Percentiles rank a stretch among this genome's conserved stretches.
Evolutionary conservation across 129 eudicot genomes (phyloP).

Genomic region (Ambrosia artemisiifolia): DNA sequence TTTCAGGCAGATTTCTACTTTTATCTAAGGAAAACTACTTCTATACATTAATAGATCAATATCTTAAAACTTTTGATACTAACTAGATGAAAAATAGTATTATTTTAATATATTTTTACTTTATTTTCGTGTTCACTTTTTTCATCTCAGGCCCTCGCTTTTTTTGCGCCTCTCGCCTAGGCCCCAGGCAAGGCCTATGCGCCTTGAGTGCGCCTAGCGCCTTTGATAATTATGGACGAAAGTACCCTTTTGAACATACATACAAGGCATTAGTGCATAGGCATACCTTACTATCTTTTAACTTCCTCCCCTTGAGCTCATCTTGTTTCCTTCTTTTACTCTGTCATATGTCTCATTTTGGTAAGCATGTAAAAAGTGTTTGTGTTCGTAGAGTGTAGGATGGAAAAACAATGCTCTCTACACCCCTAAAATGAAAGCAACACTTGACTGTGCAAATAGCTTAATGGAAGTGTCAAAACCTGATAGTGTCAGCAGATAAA

Average conservation of each 20-base stretch:
- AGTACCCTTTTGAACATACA: not conserved
- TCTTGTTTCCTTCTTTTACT: conserved; percentile 86
- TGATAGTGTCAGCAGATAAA: not conserved
- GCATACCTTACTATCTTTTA: conserved; percentile 74
- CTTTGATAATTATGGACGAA: no score
- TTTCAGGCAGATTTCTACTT: no score
- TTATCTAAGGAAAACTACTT: no score
- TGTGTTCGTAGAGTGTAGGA: not conserved
- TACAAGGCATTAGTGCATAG: not conserved
- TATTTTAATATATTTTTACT: no score
- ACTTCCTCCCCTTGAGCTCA: conserved; percentile 59
- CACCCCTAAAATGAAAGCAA: not conserved
- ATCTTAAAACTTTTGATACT: no score
- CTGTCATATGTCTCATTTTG: conserved; percentile 42
- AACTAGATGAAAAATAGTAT: no score
- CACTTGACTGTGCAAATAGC: not conserved
- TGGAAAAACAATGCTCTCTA: not conserved
- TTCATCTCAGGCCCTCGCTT: no score
- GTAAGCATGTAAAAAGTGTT: conserved; percentile 27
- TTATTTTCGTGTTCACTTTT: no score
- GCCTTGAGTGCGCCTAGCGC: no score
- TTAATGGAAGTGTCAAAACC: not conserved
- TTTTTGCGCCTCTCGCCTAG: no score
- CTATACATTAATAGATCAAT: no score
- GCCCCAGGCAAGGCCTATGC: no score